Evolutionary conservation across 2,329 filamentous ascomycete species (phyloP).

Genomic region (Mycogone perniciosa): DNA sequence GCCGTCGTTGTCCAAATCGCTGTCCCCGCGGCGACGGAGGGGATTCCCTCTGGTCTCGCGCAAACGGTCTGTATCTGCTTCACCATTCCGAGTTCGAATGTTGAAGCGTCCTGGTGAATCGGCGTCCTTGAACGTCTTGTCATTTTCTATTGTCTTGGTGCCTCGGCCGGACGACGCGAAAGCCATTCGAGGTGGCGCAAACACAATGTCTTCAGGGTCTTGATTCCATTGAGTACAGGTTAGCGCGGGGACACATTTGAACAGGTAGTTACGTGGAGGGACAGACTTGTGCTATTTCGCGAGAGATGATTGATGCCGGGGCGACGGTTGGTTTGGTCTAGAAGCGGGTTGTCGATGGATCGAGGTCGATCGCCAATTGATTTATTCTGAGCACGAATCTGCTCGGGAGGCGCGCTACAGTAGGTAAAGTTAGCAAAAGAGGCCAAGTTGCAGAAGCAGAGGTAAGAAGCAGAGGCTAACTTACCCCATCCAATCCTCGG

Average conservation of each 20-base stretch:
- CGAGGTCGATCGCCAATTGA: conserved; percentile 38
- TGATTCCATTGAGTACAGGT: conserved; percentile 14
- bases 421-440: conserved; percentile 6
- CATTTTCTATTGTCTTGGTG: conserved; percentile 43
- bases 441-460: neutral
- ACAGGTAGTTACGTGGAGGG: conserved; percentile 1
- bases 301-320: conserved; percentile 46
- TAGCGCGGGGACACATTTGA: conserved; percentile 2
- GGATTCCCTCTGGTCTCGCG: conserved; percentile 41
- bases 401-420: conserved; percentile 39
- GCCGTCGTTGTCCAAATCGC: conserved; percentile 62
- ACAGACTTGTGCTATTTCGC: conserved; percentile 52
- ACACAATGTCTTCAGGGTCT: conserved; percentile 75
- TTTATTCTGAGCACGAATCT: conserved; percentile 40
- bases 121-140: conserved; percentile 46
- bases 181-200: conserved; percentile 75
- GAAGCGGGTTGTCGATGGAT: conserved; percentile 37
- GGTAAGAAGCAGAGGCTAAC: no score
- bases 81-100: conserved; percentile 45
- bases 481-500: conserved; percentile 96
- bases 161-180: conserved; percentile 69
- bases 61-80: conserved; percentile 45
- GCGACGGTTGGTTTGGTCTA: conserved; percentile 47
- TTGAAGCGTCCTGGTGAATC: conserved; percentile 53
- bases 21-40: conserved; percentile 48